Percentiles rank a stretch among this genome's conserved stretches.
phyloP scores from a whole-genome alignment of 1,284 basidiomycete genomes.

The Psilocybe mexicana region DNA sequence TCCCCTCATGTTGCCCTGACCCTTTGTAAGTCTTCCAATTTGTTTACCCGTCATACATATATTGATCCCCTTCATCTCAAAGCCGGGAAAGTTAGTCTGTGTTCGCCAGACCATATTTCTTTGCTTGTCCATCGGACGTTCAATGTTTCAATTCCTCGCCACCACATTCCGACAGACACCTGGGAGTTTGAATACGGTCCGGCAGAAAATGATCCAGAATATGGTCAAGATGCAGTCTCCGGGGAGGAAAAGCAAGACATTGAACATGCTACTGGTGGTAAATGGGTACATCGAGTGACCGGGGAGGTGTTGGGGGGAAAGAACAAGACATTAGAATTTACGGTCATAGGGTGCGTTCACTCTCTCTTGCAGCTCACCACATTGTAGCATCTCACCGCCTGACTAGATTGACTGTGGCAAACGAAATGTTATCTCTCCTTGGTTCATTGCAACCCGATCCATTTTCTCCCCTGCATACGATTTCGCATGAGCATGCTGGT shows the following conservation, averaged over 20 bases:
- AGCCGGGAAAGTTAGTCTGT: slow-evolving; percentile 89
- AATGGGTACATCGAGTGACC: slow-evolving; percentile 81
- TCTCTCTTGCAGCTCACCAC: slow-evolving; percentile 7
- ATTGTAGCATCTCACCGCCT: not conserved
- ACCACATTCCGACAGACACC: slow-evolving; percentile 81
- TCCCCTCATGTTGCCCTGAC: slow-evolving; percentile 84
- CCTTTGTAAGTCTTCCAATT: slow-evolving; percentile 59
- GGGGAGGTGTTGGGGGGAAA: slow-evolving; percentile 73
- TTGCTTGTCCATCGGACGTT: slow-evolving; percentile 93
- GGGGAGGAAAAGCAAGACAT: slow-evolving; percentile 19
- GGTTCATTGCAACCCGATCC: slow-evolving; percentile 90
- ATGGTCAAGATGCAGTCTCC: slow-evolving; percentile 41
- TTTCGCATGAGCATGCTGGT: slow-evolving; percentile 23
- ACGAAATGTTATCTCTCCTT: slow-evolving; percentile 92
- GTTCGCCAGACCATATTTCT: slow-evolving; percentile 93
- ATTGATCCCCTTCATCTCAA: slow-evolving; percentile 15
- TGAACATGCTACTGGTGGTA: slow-evolving; percentile 50
- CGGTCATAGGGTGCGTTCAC: slow-evolving; percentile 80
- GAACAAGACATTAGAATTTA: slow-evolving; percentile 78
- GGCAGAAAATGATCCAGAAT: slow-evolving; percentile 75
- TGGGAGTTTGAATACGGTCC: slow-evolving; percentile 90
- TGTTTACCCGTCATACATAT: not conserved
- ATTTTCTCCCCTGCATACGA: slow-evolving; percentile 67
- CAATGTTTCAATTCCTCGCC: slow-evolving; percentile 94
- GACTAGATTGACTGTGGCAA: slow-evolving; percentile 84